Conservation (phyloP, 441 rosid species). For the Theobroma grandiflorum region DNA sequence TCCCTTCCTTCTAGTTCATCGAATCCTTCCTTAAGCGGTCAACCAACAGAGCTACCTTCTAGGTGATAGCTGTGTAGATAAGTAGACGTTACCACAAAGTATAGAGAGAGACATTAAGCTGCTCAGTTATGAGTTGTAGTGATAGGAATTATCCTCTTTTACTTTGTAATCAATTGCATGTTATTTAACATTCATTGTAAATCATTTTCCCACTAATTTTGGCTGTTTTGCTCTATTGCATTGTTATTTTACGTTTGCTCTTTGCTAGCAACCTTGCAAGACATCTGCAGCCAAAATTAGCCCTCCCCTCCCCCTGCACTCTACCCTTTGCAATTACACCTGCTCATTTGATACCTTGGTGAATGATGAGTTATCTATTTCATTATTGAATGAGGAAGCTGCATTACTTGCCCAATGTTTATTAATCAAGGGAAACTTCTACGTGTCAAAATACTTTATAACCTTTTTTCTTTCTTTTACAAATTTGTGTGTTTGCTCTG, state of each 20-base stretch:
- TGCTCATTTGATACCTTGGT: background rate
- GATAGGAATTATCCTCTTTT: slow-evolving; percentile 16
- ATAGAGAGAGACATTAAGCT: background rate
- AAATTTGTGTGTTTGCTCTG: no score
- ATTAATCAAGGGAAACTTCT: no score
- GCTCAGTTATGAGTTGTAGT: background rate
- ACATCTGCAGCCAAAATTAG: background rate
- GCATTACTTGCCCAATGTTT: no score
- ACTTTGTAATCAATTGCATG: slow-evolving; percentile 20
- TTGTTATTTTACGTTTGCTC: background rate
- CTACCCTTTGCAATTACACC: background rate
- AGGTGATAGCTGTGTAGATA: slow-evolving; percentile 40
- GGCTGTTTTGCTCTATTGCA: background rate
- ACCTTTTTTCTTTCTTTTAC: no score
- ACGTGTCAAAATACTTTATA: no score
- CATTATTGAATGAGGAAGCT: no score
- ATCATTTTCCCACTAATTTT: slow-evolving; percentile 21
- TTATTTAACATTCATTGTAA: slow-evolving; percentile 43
- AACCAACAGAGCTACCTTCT: slow-evolving; percentile 51
- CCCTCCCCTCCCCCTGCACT: background rate
- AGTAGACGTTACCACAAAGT: slow-evolving; percentile 16
- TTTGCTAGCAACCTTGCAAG: background rate
- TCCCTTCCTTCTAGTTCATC: slow-evolving; percentile 55
- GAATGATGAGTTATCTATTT: no score
- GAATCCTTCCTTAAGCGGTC: slow-evolving; percentile 54